phyloP scores from a whole-genome alignment of 441 rosid species.

The Erodium trifolium region DNA sequence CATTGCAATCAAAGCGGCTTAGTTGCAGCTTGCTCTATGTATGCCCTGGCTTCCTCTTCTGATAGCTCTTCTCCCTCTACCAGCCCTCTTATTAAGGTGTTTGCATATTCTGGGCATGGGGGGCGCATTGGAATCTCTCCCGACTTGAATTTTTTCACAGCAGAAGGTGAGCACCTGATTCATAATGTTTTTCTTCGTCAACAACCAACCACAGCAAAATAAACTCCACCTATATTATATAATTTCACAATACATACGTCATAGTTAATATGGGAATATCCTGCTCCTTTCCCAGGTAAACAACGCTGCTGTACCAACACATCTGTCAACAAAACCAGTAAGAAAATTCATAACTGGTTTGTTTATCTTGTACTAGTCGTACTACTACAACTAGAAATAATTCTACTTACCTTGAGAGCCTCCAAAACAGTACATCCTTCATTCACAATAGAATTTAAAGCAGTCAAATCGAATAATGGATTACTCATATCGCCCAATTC shows the following conservation, averaged over 20 bases:
- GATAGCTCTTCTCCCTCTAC: slow-evolving; percentile 70
- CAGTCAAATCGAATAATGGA: slow-evolving; percentile 48
- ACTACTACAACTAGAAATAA: too few species aligned
- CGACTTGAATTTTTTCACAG: slow-evolving; percentile 34
- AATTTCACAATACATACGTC: slow-evolving; percentile 41
- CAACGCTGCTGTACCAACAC: slow-evolving; percentile 64
- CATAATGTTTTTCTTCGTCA: background rate
- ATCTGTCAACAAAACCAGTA: slow-evolving; percentile 30
- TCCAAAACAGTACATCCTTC: slow-evolving; percentile 47
- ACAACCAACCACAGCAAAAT: background rate
- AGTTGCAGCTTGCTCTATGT: slow-evolving; percentile 46
- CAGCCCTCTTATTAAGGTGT: slow-evolving; percentile 50
- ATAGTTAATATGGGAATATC: slow-evolving; percentile 65
- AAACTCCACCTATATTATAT: background rate
- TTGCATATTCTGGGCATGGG: slow-evolving; percentile 45
- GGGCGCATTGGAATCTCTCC: slow-evolving; percentile 42
- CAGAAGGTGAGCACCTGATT: slow-evolving; percentile 45
- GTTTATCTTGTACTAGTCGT: too few species aligned
- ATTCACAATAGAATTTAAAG: slow-evolving; percentile 29
- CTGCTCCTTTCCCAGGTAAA: slow-evolving; percentile 58
- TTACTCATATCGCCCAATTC: slow-evolving; percentile 23
- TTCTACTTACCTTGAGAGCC: slow-evolving; percentile 44
- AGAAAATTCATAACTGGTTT: too few species aligned
- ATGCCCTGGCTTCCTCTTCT: slow-evolving; percentile 49
- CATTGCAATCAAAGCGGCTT: too few species aligned